phyloP scores from a whole-genome alignment of 306 rosid genomes.

The Hippophae rhamnoides region DNA sequence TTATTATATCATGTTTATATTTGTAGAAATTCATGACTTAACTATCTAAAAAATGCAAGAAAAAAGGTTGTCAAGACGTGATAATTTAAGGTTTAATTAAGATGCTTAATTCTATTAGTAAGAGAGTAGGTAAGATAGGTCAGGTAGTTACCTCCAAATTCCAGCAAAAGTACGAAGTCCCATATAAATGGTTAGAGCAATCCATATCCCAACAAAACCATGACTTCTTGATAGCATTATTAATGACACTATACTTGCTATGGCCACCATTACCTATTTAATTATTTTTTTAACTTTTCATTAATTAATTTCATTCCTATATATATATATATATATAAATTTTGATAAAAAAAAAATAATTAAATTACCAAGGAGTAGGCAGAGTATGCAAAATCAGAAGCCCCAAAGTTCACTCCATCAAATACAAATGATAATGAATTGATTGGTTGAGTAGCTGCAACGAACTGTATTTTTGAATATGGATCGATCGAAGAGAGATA shows the following conservation, averaged over 20 bases:
- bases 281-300: not conserved
- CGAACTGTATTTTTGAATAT: constrained; percentile 38
- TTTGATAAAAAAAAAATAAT: not conserved
- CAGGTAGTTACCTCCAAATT: constrained; percentile 58
- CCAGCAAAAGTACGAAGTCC: constrained; percentile 75
- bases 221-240: constrained; percentile 48
- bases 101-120: too few species aligned
- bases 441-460: constrained; percentile 93
- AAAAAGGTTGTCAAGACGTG: too few species aligned
- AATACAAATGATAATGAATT: constrained; percentile 84
- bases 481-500: not conserved
- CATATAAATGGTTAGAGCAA: constrained; percentile 82
- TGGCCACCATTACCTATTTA: constrained; percentile 58
- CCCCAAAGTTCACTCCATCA: constrained; percentile 93
- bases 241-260: constrained; percentile 52
- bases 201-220: constrained; percentile 89
- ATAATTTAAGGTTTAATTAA: too few species aligned
- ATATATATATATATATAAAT: not conserved
- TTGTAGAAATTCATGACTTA: too few species aligned
- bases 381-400: constrained; percentile 87
- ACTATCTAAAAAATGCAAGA: too few species aligned
- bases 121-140: too few species aligned
- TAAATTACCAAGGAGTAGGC: constrained; percentile 76
- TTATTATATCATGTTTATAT: too few species aligned
- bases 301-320: not conserved